phyloP scores from a whole-genome alignment of 1,284 basidiomycete genomes.

The Fomitopsis betulina region DNA sequence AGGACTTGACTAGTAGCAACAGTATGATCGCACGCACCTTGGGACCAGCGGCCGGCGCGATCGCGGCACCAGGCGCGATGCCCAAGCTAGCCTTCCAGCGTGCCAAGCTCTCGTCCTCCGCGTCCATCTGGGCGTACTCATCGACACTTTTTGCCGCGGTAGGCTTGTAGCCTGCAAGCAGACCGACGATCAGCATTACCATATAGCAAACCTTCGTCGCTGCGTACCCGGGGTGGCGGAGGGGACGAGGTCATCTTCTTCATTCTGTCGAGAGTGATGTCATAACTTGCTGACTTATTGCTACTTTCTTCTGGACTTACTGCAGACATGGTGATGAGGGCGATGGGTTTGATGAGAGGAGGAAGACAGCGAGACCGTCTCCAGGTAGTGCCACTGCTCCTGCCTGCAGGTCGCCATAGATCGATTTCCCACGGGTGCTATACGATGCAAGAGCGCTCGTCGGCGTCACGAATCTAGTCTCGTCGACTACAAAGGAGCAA shows the following conservation, averaged over 20 bases:
- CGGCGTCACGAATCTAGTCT: background rate
- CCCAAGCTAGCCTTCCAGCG: conserved; percentile 92
- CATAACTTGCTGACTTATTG: background rate
- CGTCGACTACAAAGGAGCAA: too few species aligned
- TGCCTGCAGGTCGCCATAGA: conserved; percentile 20
- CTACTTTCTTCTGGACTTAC: conserved; percentile 18
- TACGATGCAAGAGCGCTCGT: conserved; percentile 14
- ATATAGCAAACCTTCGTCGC: background rate
- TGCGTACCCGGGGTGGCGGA: conserved; percentile 57
- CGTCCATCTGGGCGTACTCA: conserved; percentile 76
- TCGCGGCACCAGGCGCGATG: conserved; percentile 52
- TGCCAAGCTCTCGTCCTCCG: conserved; percentile 78
- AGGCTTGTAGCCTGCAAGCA: conserved; percentile 72
- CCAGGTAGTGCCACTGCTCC: conserved; percentile 12
- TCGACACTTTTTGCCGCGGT: conserved; percentile 60
- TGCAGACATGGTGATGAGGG: conserved; percentile 34
- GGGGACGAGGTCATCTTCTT: conserved; percentile 66
- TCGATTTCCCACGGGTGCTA: conserved; percentile 34
- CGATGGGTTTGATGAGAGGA: conserved; percentile 17
- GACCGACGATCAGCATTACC: conserved; percentile 1
- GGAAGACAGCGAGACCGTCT: conserved; percentile 10
- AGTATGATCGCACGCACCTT: conserved; percentile 41
- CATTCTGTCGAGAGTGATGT: conserved; percentile 31
- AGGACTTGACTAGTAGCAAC: background rate
- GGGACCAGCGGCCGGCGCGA: conserved; percentile 44